These are phyloP conservation scores for Myrica gale DNA, from an alignment of 306 rosid genomes.

Conservation along the genomic window DNA sequence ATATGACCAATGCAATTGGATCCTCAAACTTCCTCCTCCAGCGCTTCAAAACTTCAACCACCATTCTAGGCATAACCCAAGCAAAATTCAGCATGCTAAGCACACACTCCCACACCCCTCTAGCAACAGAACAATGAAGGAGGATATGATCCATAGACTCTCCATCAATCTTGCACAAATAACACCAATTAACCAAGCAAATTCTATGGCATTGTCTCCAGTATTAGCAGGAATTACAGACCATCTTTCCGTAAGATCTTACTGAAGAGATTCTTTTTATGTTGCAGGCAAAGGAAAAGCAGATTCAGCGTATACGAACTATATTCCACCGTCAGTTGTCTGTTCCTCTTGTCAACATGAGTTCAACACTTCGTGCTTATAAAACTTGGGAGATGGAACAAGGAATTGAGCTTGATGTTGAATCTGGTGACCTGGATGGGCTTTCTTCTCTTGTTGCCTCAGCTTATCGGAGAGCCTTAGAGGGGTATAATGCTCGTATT, in stretches of 20 bases:
- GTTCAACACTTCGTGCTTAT: conserved; percentile 61
- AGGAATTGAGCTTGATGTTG: conserved; percentile 43
- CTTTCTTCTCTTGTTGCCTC: conserved; percentile 57
- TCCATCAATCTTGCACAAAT: too few species aligned
- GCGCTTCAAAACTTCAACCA: too few species aligned
- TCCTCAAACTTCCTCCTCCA: too few species aligned
- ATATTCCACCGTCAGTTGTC: conserved; percentile 90
- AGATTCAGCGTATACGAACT: conserved; percentile 59
- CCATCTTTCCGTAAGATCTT: not conserved
- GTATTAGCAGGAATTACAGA: not conserved
- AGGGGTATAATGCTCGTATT: conserved; percentile 64
- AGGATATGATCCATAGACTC: too few species aligned
- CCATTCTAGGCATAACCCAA: too few species aligned
- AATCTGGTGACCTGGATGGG: conserved; percentile 42
- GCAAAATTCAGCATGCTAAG: too few species aligned
- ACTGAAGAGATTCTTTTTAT: conserved; percentile 26
- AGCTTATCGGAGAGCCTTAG: conserved; percentile 71
- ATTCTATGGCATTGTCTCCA: not conserved
- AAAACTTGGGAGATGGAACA: conserved; percentile 83
- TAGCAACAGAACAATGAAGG: too few species aligned
- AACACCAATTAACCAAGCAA: too few species aligned
- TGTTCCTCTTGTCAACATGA: conserved; percentile 69
- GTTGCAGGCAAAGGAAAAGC: conserved; percentile 73
- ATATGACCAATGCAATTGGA: too few species aligned
- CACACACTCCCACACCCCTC: too few species aligned